phyloP scores from a whole-genome alignment of 2,329 filamentous ascomycete genomes.

The Cladorrhinum sp. region DNA sequence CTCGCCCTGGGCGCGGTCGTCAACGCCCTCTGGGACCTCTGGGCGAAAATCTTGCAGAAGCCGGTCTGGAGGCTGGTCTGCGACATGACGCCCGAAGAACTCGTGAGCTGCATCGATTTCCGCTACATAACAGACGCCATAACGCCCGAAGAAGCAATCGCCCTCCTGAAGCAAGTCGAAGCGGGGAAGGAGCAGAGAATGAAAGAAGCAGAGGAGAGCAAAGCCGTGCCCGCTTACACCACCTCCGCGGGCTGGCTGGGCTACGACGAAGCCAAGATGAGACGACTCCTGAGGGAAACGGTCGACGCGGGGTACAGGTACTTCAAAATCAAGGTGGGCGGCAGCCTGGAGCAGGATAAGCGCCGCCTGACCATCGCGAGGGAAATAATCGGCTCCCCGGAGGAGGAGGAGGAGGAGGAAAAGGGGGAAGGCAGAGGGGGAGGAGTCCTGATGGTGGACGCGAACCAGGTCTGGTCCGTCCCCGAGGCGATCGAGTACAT shows the following conservation, averaged over 20 bases:
- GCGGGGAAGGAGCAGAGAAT: slow-evolving; percentile 67
- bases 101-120: slow-evolving; percentile 88
- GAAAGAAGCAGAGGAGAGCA: slow-evolving; percentile 67
- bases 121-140: slow-evolving; percentile 93
- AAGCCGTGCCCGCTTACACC: slow-evolving; percentile 85
- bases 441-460: slow-evolving; percentile 88
- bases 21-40: slow-evolving; percentile 93
- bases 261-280: slow-evolving; percentile 86
- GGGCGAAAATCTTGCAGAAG: slow-evolving; percentile 82
- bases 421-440: slow-evolving; percentile 76
- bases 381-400: slow-evolving; percentile 77
- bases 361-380: slow-evolving; percentile 69
- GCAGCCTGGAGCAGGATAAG: slow-evolving; percentile 67
- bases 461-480: slow-evolving; percentile 90
- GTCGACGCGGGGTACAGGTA: slow-evolving; percentile 73
- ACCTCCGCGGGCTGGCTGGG: slow-evolving; percentile 91
- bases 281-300: slow-evolving; percentile 68
- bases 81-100: slow-evolving; percentile 85
- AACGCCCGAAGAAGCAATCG: slow-evolving; percentile 77
- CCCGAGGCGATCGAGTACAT: slow-evolving; percentile 87
- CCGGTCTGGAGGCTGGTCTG: slow-evolving; percentile 88
- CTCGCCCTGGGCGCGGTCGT: slow-evolving; percentile 85
- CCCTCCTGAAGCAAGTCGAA: slow-evolving; percentile 64
- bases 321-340: slow-evolving; percentile 90
- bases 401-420: too few species aligned